Evolutionary conservation across 192 early-diverging fungal species (phyloP).

Genomic region (Allomyces macrogynus): DNA sequence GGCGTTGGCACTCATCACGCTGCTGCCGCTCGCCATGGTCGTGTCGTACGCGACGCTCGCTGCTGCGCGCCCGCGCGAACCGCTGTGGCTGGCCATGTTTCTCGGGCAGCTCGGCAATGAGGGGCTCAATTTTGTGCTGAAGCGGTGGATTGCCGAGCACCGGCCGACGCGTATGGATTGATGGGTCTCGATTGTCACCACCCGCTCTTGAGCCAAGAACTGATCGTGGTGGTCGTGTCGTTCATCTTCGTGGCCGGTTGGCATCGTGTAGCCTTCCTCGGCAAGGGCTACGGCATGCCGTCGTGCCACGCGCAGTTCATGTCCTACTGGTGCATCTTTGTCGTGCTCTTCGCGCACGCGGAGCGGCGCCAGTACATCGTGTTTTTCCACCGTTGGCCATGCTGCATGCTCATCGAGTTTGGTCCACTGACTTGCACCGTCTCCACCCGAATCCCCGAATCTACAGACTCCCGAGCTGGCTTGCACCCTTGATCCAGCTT

Average conservation of each 20-base stretch:
- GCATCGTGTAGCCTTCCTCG: conserved; percentile 30
- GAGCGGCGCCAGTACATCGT: conserved; percentile 11
- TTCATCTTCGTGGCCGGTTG: too few species aligned
- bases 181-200: too few species aligned
- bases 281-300: conserved; percentile 67
- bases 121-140: conserved; percentile 34
- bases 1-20: conserved; percentile 34
- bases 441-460: conserved; percentile 11
- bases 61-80: conserved; percentile 27
- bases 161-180: conserved; percentile 35
- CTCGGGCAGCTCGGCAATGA: conserved; percentile 53
- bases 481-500: conserved; percentile 4
- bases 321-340: conserved; percentile 44
- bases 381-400: conserved; percentile 2
- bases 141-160: conserved; percentile 32
- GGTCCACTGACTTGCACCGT: neutral
- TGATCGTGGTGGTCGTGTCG: too few species aligned
- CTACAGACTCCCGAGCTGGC: conserved; percentile 4
- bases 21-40: conserved; percentile 44
- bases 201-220: too few species aligned
- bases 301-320: conserved; percentile 65
- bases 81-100: conserved; percentile 34
- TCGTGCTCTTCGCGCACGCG: conserved; percentile 24
- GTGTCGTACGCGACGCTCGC: conserved; percentile 46
- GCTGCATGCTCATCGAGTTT: neutral